These are phyloP conservation scores for Cercospora citrullina DNA, from an alignment of 2,329 filamentous ascomycete genomes.

Conservation along the genomic window DNA sequence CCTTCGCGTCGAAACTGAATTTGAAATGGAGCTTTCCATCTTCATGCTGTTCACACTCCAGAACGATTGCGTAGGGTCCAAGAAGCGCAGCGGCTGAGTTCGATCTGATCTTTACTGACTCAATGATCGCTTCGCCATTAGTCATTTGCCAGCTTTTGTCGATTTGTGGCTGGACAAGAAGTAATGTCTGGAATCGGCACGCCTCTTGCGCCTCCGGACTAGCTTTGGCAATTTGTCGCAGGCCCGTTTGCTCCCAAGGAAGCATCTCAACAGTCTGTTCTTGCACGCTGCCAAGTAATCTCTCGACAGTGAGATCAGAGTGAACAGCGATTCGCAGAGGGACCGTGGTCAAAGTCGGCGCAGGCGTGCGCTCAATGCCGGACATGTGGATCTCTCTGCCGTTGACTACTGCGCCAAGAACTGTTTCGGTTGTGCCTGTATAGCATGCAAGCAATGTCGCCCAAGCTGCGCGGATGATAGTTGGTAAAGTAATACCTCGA, in stretches of 20 bases:
- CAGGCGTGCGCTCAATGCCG: slow-evolving; percentile 11
- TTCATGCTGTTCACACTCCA: slow-evolving; percentile 5
- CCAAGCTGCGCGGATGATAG: slow-evolving; percentile 11
- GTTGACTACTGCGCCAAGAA: slow-evolving; percentile 8
- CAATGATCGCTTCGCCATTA: not conserved
- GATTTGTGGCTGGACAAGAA: slow-evolving; percentile 9
- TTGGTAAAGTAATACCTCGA: slow-evolving; percentile 8
- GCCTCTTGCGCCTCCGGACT: slow-evolving; percentile 57
- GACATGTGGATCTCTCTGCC: not conserved
- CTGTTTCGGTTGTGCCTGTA: not conserved
- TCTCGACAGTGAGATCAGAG: not conserved
- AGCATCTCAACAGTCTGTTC: not conserved
- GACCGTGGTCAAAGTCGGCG: slow-evolving; percentile 9
- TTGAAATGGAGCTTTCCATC: not conserved
- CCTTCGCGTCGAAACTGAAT: slow-evolving; percentile 6
- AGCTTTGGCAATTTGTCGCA: slow-evolving; percentile 41
- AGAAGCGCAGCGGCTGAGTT: not conserved
- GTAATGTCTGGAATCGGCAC: slow-evolving; percentile 39
- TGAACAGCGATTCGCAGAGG: slow-evolving; percentile 32
- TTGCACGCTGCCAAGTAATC: slow-evolving; percentile 4
- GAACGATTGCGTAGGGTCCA: slow-evolving; percentile 10
- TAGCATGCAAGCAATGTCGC: not conserved
- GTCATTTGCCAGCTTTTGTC: not conserved
- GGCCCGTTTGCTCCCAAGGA: slow-evolving; percentile 39
- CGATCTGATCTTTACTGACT: not conserved